These are phyloP conservation scores for Candida pini DNA, from an alignment of 805 yeast species.

Conservation along the genomic window DNA sequence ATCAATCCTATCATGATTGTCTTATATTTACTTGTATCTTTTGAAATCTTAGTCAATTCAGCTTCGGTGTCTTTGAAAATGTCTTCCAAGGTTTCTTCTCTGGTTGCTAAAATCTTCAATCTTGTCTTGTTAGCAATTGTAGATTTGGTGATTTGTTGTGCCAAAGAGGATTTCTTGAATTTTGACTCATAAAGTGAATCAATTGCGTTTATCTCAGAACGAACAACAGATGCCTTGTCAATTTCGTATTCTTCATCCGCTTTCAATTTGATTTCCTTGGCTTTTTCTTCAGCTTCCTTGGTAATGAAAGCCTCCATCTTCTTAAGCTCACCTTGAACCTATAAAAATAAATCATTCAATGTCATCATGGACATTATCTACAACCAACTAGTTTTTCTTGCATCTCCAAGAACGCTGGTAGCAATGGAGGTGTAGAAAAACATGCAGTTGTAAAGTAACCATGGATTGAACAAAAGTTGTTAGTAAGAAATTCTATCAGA, in stretches of 20 bases:
- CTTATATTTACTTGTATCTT: conserved; percentile 55
- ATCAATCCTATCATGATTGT: conserved; percentile 70
- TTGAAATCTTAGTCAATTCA: conserved; percentile 53
- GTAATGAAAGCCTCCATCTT: conserved; percentile 98
- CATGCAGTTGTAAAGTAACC: neutral
- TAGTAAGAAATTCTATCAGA: neutral
- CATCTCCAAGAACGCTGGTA: neutral
- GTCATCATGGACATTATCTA: neutral
- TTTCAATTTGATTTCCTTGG: conserved; percentile 89
- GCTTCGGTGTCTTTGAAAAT: conserved; percentile 67
- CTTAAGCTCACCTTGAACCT: conserved; percentile 92
- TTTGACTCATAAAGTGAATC: conserved; percentile 76
- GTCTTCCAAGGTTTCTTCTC: conserved; percentile 71
- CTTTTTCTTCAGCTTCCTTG: conserved; percentile 98
- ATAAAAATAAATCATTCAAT: conserved; percentile 6
- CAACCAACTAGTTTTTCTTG: neutral
- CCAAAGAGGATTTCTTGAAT: conserved; percentile 84
- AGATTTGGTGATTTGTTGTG: conserved; percentile 93
- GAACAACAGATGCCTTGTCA: conserved; percentile 91
- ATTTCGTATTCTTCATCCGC: conserved; percentile 99
- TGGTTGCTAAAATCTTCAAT: conserved; percentile 80
- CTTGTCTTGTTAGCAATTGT: conserved; percentile 94
- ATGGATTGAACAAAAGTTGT: neutral
- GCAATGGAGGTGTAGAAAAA: neutral
- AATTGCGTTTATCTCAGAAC: conserved; percentile 84